phyloP scores from a whole-genome alignment of 805 yeast species.

The Pichia gijzeniarum region DNA sequence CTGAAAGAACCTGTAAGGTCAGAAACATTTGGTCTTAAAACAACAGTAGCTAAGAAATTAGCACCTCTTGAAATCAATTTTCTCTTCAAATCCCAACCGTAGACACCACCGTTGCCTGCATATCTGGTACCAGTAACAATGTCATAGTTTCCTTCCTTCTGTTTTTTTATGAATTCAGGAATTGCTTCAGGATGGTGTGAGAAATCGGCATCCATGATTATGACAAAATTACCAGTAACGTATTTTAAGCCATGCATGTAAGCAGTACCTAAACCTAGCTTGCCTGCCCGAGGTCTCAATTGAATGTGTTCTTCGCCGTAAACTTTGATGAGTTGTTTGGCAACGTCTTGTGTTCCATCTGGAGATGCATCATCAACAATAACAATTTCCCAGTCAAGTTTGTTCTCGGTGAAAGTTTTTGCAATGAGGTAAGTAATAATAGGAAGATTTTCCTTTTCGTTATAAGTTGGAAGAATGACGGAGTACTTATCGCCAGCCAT shows the following conservation, averaged over 20 bases:
- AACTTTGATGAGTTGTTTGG: conserved; percentile 48
- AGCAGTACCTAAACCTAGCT: conserved; percentile 75
- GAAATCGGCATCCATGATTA: conserved; percentile 82
- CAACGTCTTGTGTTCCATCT: conserved; percentile 74
- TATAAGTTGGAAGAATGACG: conserved; percentile 71
- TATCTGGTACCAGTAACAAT: conserved; percentile 56
- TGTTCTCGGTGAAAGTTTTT: conserved; percentile 51
- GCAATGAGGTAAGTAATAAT: conserved; percentile 64
- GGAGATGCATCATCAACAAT: conserved; percentile 79
- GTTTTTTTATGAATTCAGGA: conserved; percentile 66
- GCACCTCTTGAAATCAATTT: conserved; percentile 76
- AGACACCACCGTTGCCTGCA: conserved; percentile 77
- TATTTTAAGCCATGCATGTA: conserved; percentile 69
- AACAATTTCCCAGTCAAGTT: conserved; percentile 66
- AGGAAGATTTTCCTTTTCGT: conserved; percentile 64
- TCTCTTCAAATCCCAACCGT: conserved; percentile 79
- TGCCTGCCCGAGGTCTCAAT: conserved; percentile 67
- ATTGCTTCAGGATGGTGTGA: conserved; percentile 78
- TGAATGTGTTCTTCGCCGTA: conserved; percentile 58
- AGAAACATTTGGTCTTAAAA: conserved; percentile 63
- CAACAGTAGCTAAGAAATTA: conserved; percentile 66
- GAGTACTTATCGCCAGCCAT: conserved; percentile 48
- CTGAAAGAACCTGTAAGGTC: conserved; percentile 76
- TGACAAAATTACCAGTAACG: conserved; percentile 67
- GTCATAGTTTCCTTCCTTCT: conserved; percentile 43